Evolutionary conservation across 192 early-diverging fungal species (phyloP).

Genomic region (Coemansia umbellata): DNA sequence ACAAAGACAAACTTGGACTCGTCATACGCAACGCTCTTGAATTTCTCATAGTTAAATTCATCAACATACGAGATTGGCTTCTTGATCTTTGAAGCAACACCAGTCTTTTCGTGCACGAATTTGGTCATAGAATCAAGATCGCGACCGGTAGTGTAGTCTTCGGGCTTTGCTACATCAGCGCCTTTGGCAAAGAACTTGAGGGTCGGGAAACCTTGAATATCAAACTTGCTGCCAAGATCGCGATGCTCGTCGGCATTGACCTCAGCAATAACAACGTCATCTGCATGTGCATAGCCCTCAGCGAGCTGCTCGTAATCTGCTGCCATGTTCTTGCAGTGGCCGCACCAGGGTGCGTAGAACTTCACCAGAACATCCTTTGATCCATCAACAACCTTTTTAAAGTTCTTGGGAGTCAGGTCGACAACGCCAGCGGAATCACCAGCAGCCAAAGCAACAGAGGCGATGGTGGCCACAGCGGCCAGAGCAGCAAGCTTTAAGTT

Average conservation of each 20-base stretch:
- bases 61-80: slow-evolving; percentile 63
- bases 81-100: slow-evolving; percentile 64
- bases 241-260: slow-evolving; percentile 84
- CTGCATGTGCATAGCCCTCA: slow-evolving; percentile 65
- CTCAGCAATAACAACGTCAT: slow-evolving; percentile 87
- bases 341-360: slow-evolving; percentile 89
- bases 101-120: slow-evolving; percentile 82
- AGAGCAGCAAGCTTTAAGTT: slow-evolving; percentile 27
- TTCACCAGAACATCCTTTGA: slow-evolving; percentile 74
- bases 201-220: slow-evolving; percentile 81
- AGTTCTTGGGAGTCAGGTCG: slow-evolving; percentile 49
- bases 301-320: slow-evolving; percentile 78
- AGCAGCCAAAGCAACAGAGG: slow-evolving; percentile 28
- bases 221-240: slow-evolving; percentile 72
- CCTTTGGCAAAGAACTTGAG: slow-evolving; percentile 94
- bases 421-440: slow-evolving; percentile 25
- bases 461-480: slow-evolving; percentile 30
- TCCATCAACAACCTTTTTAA: slow-evolving; percentile 60
- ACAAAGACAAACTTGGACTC: slow-evolving; percentile 76
- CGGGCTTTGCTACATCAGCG: slow-evolving; percentile 58
- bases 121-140: slow-evolving; percentile 69
- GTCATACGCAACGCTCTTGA: slow-evolving; percentile 73
- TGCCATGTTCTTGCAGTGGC: slow-evolving; percentile 76
- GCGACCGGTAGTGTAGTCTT: slow-evolving; percentile 81
- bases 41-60: slow-evolving; percentile 67